A percentile compares a stretch with the other conserved stretches of the same genome.
Conservation (phyloP, 2,329 filamentous ascomycete genomes). For the Aspergillus proliferans region DNA sequence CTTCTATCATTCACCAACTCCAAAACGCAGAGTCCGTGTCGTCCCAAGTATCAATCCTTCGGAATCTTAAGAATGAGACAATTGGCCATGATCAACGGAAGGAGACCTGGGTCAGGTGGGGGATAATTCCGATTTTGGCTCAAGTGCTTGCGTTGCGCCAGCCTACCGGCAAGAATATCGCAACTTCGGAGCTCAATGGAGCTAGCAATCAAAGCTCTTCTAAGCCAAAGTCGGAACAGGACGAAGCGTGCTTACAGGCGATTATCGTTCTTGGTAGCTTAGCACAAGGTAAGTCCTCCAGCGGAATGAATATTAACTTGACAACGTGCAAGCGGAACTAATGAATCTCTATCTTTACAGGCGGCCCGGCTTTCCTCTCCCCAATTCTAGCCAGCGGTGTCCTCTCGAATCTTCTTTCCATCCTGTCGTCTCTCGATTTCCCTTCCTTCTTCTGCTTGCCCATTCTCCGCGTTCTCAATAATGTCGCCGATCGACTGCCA, state of each 20-base stretch:
- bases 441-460: conserved; percentile 63
- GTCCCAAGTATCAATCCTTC: conserved; percentile 52
- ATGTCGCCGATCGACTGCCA: conserved; percentile 60
- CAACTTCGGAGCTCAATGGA: conserved; percentile 24
- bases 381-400: conserved; percentile 64
- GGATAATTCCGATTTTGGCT: conserved; percentile 53
- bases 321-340: neutral
- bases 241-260: conserved; percentile 68
- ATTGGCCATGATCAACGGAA: conserved; percentile 85
- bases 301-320: neutral
- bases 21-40: conserved; percentile 45
- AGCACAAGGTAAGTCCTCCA: conserved; percentile 59
- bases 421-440: conserved; percentile 60
- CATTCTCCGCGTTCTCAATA: conserved; percentile 67
- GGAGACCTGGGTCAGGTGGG: conserved; percentile 66
- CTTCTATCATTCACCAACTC: conserved; percentile 53
- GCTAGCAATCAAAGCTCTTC: conserved; percentile 20
- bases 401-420: conserved; percentile 63
- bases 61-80: conserved; percentile 77
- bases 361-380: conserved; percentile 69
- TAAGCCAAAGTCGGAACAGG: conserved; percentile 51
- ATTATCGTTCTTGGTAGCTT: conserved; percentile 79
- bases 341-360: conserved; percentile 40
- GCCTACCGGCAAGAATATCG: conserved; percentile 27
- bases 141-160: conserved; percentile 43